A percentile compares a stretch with the other conserved stretches of the same genome.
These are phyloP conservation scores for Fomitopsis pinicola DNA, from an alignment of 1,284 basidiomycete species.

Conservation along the genomic window DNA sequence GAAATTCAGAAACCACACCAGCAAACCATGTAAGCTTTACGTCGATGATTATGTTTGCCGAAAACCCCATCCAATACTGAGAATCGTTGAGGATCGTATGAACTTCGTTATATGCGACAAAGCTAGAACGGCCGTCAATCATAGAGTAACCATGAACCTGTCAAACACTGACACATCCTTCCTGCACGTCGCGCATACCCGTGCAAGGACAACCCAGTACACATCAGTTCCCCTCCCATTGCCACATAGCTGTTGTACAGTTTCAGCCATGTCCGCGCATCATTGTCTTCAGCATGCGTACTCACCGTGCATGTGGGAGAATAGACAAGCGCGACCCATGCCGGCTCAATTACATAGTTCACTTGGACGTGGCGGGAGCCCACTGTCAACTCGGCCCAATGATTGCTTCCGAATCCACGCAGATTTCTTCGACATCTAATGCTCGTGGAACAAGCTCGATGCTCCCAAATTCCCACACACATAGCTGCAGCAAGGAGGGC, in stretches of 20 bases:
- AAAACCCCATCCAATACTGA: no score
- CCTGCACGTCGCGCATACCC: background rate
- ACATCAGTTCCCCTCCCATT: background rate
- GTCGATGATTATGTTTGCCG: no score
- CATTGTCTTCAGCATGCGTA: background rate
- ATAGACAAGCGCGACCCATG: background rate
- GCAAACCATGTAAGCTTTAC: no score
- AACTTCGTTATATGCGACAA: no score
- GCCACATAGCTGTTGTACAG: background rate
- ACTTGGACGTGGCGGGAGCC: background rate
- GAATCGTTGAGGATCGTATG: no score
- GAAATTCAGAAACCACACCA: background rate
- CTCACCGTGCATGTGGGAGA: background rate
- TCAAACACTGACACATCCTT: background rate
- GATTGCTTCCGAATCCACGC: background rate
- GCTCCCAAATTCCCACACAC: no score
- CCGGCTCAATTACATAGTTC: background rate
- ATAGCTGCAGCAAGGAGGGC: no score
- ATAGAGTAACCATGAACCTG: no score
- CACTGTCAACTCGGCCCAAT: background rate
- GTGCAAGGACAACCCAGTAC: background rate
- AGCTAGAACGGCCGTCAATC: no score
- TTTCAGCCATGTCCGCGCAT: background rate
- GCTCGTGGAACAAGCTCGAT: background rate
- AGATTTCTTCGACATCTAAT: background rate